phyloP scores from a whole-genome alignment of 2,329 filamentous ascomycete species.

The Diplodia scrobiculata region DNA sequence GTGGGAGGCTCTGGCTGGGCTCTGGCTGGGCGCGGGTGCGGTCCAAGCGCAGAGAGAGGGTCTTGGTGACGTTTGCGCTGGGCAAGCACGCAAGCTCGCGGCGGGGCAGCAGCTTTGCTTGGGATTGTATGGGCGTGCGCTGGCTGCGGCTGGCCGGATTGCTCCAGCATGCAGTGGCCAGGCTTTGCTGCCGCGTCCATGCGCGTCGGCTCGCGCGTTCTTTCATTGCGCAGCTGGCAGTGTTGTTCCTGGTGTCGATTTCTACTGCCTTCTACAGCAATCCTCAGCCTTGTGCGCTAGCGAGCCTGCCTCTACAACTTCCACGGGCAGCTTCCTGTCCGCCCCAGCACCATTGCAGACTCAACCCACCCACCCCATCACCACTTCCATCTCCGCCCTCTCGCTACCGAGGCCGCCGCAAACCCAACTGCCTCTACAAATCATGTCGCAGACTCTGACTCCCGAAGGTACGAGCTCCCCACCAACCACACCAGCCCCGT shows the following conservation, averaged over 20 bases:
- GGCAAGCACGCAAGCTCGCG: not conserved
- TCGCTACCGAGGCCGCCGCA: conserved; percentile 10
- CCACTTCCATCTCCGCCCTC: conserved; percentile 3
- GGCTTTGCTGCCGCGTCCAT: not conserved
- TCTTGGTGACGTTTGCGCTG: conserved; percentile 20
- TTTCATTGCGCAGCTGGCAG: not conserved
- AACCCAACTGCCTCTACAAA: conserved; percentile 7
- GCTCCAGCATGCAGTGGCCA: conserved; percentile 1
- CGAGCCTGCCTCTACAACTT: conserved; percentile 26
- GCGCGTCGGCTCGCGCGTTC: conserved; percentile 16
- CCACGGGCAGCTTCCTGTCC: conserved; percentile 21
- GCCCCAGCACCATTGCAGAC: conserved; percentile 10
- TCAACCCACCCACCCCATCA: conserved; percentile 16
- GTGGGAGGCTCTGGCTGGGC: conserved; percentile 12
- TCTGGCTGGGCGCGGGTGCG: not conserved
- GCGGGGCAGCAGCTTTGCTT: conserved; percentile 23
- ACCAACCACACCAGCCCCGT: conserved; percentile 26
- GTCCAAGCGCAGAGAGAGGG: conserved; percentile 13
- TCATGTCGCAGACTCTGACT: conserved; percentile 35
- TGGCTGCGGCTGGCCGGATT: not conserved
- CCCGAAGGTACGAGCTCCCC: conserved; percentile 47
- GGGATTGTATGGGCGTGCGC: not conserved
- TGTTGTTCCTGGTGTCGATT: conserved; percentile 19
- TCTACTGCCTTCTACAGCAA: conserved; percentile 35
- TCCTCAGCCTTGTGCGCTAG: conserved; percentile 38